Evolutionary conservation across 2,329 filamentous ascomycete species (phyloP).

Genomic region (Apiospora sp.): DNA sequence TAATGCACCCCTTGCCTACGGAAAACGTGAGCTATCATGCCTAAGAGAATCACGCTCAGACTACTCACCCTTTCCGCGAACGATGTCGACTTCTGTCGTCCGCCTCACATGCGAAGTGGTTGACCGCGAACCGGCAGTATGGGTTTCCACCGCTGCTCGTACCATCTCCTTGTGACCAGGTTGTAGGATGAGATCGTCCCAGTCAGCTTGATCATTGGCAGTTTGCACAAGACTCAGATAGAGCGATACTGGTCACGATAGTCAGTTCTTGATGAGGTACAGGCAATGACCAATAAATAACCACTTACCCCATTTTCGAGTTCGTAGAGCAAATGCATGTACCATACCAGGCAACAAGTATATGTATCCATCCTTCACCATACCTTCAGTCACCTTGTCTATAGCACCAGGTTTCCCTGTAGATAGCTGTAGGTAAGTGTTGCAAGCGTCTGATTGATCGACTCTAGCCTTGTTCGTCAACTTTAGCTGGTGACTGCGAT

Average conservation of each 20-base stretch:
- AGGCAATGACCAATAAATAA: too few species aligned
- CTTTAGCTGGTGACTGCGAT: too few species aligned
- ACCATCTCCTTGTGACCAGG: conserved; percentile 40
- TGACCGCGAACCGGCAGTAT: conserved; percentile 30
- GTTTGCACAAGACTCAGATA: conserved; percentile 27
- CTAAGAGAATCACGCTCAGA: too few species aligned
- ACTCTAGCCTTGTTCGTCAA: too few species aligned
- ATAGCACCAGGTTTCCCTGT: too few species aligned
- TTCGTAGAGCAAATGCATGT: conserved; percentile 37
- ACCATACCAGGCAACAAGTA: conserved; percentile 37
- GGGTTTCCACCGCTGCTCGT: conserved; percentile 40
- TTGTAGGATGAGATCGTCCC: conserved; percentile 40
- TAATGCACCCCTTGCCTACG: conserved; percentile 44
- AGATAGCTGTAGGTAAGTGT: too few species aligned
- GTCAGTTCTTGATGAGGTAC: too few species aligned
- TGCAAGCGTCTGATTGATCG: too few species aligned
- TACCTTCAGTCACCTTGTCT: too few species aligned
- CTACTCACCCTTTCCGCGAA: conserved; percentile 43
- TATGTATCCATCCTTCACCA: too few species aligned
- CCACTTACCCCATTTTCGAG: conserved; percentile 42
- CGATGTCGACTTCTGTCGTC: conserved; percentile 37
- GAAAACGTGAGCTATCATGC: too few species aligned
- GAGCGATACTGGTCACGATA: too few species aligned
- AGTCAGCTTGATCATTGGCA: conserved; percentile 32
- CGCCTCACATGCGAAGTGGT: conserved; percentile 17